Evolutionary conservation across 768 basidiomycete species (phyloP), one percentile per base, ranked within the genome.

Genomic region (Cytidiella melzeri): DNA sequence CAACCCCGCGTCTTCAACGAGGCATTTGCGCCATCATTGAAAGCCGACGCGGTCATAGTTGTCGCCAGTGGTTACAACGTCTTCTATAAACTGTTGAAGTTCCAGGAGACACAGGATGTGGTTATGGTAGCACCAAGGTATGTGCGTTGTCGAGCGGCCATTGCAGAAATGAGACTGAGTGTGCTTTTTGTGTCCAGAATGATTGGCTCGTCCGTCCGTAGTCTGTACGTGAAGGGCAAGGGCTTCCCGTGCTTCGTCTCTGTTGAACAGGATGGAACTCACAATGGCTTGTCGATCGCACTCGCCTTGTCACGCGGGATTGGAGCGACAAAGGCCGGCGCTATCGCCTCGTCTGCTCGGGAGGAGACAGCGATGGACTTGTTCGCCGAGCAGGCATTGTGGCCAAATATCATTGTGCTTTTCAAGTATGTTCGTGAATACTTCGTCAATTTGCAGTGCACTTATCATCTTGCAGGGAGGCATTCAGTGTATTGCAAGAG

Each of bases 51-150:
- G 5, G 69, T 73, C 7, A 71, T 82, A 47, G 76, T 81, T 10
- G 71, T 83, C 43, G 81, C 81, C 38, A 80, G 79, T 48, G 81
- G 81, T 27, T 83, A 83, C 56, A 83, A 83, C 50, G 79, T 83
- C 27, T 80, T 79, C 62, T 82, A 68, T 67, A 77, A 77, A 54
- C 67, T 81, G 18, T 65, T 83, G 21, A 63, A 77, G 27, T 80
- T 83, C 61, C 69, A 69, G 45, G 63, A 73, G 1, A 63, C 67
- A 18, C 80, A 81, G 56, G 73, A 81, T 58, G 78, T 82, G 23
- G 74, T 81, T 21, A 83, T 83, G 81, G 81, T 83, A 43, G 81
- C 80, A 15, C 81, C 81, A 11, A 72, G 81, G 80, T 78, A 51
- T 21, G 53, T 42, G 19, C 5, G 20, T 10, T 7, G 27, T 10